These are phyloP conservation scores for Massariosphaeria phaeospora DNA, from an alignment of 495 filamentous ascomycete genomes.

Conservation along the genomic window DNA sequence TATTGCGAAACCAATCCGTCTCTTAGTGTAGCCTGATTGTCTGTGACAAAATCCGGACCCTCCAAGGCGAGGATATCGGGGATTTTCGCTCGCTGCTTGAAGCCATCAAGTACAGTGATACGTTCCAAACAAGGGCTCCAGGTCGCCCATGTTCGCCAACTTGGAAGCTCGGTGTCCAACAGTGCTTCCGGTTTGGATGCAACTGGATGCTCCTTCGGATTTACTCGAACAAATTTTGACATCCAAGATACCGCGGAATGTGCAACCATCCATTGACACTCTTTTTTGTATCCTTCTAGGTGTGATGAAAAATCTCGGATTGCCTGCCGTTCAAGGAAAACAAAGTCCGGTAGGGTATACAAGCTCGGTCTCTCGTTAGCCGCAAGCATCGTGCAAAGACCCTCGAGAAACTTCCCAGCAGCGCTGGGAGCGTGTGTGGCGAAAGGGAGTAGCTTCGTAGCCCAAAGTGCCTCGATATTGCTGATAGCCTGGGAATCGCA, in stretches of 20 bases:
- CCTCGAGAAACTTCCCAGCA: constrained; percentile 18
- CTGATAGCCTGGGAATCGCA: constrained; percentile 7
- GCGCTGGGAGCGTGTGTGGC: constrained; percentile 13
- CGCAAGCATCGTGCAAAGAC: constrained; percentile 3
- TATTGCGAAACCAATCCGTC: constrained; percentile 20
- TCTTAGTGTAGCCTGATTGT: constrained; percentile 11
- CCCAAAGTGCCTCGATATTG: constrained; percentile 28
- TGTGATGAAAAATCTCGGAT: constrained; percentile 17
- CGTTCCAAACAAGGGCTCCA: constrained; percentile 25
- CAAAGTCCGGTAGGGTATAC: constrained; percentile 19
- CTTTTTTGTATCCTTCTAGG: constrained; percentile 24
- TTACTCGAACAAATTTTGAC: not conserved
- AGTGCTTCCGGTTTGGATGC: constrained; percentile 14
- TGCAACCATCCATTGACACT: constrained; percentile 17
- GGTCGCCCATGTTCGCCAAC: constrained; percentile 23
- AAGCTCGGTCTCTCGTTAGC: constrained; percentile 9
- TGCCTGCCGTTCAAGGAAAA: constrained; percentile 8
- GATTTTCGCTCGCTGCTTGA: constrained; percentile 12
- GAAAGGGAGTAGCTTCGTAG: constrained; percentile 15
- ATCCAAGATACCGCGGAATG: constrained; percentile 15
- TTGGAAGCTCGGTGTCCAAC: constrained; percentile 18
- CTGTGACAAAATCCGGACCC: constrained; percentile 28
- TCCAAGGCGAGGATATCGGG: constrained; percentile 24
- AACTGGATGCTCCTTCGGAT: constrained; percentile 6
- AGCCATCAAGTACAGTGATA: constrained; percentile 5